phyloP scores from a whole-genome alignment of 2,329 filamentous ascomycete genomes.

The Hymenoscyphus linearis region DNA sequence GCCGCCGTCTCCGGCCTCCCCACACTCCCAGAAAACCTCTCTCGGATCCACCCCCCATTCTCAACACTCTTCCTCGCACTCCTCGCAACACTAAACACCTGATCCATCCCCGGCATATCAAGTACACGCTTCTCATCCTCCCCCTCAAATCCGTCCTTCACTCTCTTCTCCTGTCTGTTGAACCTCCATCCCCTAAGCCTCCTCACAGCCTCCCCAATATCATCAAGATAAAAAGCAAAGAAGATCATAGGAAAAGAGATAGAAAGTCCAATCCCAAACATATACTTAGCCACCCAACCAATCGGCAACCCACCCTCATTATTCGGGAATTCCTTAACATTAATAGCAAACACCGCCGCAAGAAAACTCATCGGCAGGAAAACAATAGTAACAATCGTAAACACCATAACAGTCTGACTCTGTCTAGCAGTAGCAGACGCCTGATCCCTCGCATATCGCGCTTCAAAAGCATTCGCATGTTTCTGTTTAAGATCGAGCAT shows the following conservation, averaged over 20 bases:
- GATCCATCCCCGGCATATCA: conserved; percentile 16
- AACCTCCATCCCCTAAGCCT: conserved; percentile 1
- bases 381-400: conserved; percentile 32
- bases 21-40: conserved; percentile 11
- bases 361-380: conserved; percentile 30
- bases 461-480: conserved; percentile 29
- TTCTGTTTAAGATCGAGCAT: conserved; percentile 40
- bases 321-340: conserved; percentile 22
- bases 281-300: conserved; percentile 24
- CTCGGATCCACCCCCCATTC: conserved; percentile 21
- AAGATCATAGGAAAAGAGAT: conserved; percentile 25
- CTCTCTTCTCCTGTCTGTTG: neutral
- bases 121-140: conserved; percentile 1
- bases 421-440: conserved; percentile 25
- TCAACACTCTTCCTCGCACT: conserved; percentile 23
- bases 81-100: conserved; percentile 17
- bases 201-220: conserved; percentile 17
- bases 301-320: conserved; percentile 15
- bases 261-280: conserved; percentile 27
- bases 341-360: conserved; percentile 26
- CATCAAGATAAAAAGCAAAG: conserved; percentile 22
- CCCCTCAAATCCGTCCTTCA: neutral
- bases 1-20: conserved; percentile 6
- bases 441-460: conserved; percentile 27
- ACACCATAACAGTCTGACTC: conserved; percentile 31